phyloP scores from a whole-genome alignment of 352 stramenopile species.

The Phytopythium chamaehyphon region DNA sequence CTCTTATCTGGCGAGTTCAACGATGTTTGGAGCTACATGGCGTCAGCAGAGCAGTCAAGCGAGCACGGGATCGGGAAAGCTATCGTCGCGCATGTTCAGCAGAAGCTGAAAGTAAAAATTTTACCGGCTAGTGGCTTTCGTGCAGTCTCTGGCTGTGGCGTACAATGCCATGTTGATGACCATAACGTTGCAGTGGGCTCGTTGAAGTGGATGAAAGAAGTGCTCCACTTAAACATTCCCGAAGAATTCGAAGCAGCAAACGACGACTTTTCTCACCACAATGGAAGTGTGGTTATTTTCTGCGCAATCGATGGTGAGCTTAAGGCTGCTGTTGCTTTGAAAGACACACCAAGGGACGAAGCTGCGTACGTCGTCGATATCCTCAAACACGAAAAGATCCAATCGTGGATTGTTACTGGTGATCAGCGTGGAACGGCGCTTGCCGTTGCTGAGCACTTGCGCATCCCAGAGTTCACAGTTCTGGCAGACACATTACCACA shows the following conservation, averaged over 20 bases:
- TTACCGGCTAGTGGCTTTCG: constrained; percentile 31
- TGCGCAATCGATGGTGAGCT: constrained; percentile 53
- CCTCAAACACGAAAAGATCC: constrained; percentile 46
- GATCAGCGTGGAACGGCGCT: constrained; percentile 61
- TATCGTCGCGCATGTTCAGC: constrained; percentile 37
- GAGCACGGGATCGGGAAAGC: constrained; percentile 66
- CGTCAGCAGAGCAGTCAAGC: constrained; percentile 48
- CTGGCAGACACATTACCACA: constrained; percentile 62
- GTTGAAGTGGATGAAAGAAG: constrained; percentile 63
- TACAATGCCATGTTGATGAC: constrained; percentile 34
- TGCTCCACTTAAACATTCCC: constrained; percentile 39
- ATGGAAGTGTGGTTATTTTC: constrained; percentile 55
- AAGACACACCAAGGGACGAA: constrained; percentile 46
- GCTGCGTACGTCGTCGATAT: constrained; percentile 48
- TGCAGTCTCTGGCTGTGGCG: constrained; percentile 55
- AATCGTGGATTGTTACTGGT: constrained; percentile 76
- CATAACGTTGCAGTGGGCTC: constrained; percentile 44
- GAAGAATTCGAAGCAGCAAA: constrained; percentile 40
- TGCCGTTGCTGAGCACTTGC: constrained; percentile 40
- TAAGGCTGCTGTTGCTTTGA: constrained; percentile 46
- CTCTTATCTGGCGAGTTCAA: constrained; percentile 12
- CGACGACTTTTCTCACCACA: constrained; percentile 34
- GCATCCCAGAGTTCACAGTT: constrained; percentile 51
- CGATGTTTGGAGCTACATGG: constrained; percentile 41
- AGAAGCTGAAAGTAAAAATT: constrained; percentile 7